Base-by-base conservation (phyloP, 371 early-diverging fungal species). In the Chytridiales sp. region DNA sequence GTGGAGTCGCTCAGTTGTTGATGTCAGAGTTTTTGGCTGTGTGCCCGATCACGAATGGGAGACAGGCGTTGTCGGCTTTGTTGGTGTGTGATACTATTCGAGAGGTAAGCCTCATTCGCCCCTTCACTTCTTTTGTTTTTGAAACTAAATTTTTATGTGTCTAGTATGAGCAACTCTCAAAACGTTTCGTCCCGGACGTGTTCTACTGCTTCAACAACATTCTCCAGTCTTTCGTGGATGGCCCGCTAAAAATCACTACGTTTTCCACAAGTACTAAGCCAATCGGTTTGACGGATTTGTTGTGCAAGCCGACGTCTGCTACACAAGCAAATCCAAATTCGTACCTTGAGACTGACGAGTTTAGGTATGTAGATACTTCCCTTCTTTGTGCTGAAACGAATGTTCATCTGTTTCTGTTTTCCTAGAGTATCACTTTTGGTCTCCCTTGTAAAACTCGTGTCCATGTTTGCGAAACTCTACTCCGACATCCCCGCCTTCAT, bases 161-260 rank as follows among this genome's bases (percentile, higher is more conserved):
- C 40, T 53, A 87, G 84, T 87, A 79, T 51, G 88, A 92, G 74
- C 36, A 76, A 6, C 70, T 87, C 26, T 83, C 93, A 0, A 89
- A 90, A 56, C 85, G 95, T n/a, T 82, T 85, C 53, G 69, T 92
- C 2, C 95, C 97, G 1, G 95, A 95, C 72, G 84, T 75, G 0
- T 63, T 91, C 53, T 87, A 86, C 77, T 93, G 87, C 64, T 74
- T 93, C 50, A 64, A 73, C 44, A 41, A 32, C 15, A 36, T 65
- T 38, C 40, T 72, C 22, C 31, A 58, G 30, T 8, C 57, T 22
- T 11, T 44, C 0, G 54, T 46, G 34, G 24, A 29, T 3, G 21
- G 36, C 17, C 26, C 42, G n/a, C 29, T 59, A 9, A 9, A 44
- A 26, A 50, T 59, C 19, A 27, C 41, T 8, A n/a, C 13, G 9